Conservation (phyloP, 2,329 filamentous ascomycete species). For the Colletotrichum lentis region DNA sequence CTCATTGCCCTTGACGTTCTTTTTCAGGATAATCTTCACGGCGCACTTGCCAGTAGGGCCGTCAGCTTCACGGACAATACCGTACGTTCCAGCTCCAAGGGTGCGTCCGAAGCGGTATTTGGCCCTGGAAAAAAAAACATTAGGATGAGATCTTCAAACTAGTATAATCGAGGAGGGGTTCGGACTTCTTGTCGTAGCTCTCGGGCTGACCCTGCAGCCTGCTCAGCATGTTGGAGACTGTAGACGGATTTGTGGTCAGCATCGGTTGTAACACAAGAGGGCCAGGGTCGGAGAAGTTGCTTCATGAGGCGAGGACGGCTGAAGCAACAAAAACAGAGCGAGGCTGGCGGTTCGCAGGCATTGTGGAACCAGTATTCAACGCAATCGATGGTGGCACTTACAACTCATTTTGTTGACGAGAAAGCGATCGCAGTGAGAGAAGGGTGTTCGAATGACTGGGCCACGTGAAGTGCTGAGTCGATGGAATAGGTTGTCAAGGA, state of each 20-base stretch:
- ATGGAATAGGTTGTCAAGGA: constrained; percentile 16
- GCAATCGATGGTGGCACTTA: constrained; percentile 43
- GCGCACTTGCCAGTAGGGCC: constrained; percentile 85
- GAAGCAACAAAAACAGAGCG: not conserved
- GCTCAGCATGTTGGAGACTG: constrained; percentile 90
- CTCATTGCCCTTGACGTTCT: constrained; percentile 98
- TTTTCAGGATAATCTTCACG: constrained; percentile 99
- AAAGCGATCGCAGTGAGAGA: not conserved
- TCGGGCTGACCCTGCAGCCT: constrained; percentile 96
- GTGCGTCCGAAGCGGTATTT: constrained; percentile 94
- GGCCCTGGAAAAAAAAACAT: constrained; percentile 61
- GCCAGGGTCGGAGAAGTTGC: not conserved
- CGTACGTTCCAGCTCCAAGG: constrained; percentile 95
- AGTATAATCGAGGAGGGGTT: constrained; percentile 38
- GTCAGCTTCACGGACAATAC: constrained; percentile 95
- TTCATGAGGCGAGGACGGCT: not conserved
- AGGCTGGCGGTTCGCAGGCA: not conserved
- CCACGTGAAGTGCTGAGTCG: constrained; percentile 1
- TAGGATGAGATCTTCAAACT: constrained; percentile 34
- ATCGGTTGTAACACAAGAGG: not conserved
- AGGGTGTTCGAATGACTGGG: not conserved
- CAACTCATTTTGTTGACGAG: constrained; percentile 49
- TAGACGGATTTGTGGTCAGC: constrained; percentile 41
- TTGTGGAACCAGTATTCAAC: not conserved
- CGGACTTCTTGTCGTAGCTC: constrained; percentile 97